Base-by-base conservation (phyloP, 2,329 filamentous ascomycete species). In the Apiospora kogelbergensis region DNA sequence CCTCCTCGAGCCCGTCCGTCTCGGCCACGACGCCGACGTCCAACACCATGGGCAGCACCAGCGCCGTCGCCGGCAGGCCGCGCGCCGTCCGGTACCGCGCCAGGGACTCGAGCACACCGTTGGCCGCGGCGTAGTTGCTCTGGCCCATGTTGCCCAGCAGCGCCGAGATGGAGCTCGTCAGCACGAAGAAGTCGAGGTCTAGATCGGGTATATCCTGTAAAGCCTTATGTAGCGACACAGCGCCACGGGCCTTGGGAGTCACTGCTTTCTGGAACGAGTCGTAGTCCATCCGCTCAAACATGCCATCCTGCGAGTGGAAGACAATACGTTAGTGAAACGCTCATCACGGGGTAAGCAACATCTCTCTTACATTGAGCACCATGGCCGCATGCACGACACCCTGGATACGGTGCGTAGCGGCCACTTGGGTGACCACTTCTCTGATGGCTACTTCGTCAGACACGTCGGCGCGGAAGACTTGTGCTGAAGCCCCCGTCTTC, bases 371-470 rank as follows among this genome's bases (percentile, higher is more conserved):
- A 30, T 70, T 46, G 1, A 72, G 64, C 13, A 76, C 74, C 74
- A 76, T 76, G 5, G 75, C 75, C 6, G 75, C 75, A 11, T 76
- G 75, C 15, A 76, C 68, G 4, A 76, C 74, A 48, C 75, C 74
- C 13, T 67, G 69, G 46, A 76, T 26, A 73, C 72, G 24, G 68
- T 60, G 5, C 70, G 66, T 37, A 37, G 33, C 33, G 33, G 33
- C 33, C 33, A 37, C 33, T 37, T 37, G 33, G 33, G 33, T 10
- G 33, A 37, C 33, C 10, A 37, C 33, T 37, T 37, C 33, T 37
- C 10, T 37, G 10, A 37, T 37, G 33, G 33, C 33, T 37, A 10
- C 33, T 37, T 37, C 33, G 33, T 37, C 33, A 37, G 33, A 37
- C 9, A 57, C 57, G 11, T 69, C 68, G 44, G 69, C 72, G 7